phyloP scores from a whole-genome alignment of 1,284 basidiomycete genomes.

The Malassezia pachydermatis region DNA sequence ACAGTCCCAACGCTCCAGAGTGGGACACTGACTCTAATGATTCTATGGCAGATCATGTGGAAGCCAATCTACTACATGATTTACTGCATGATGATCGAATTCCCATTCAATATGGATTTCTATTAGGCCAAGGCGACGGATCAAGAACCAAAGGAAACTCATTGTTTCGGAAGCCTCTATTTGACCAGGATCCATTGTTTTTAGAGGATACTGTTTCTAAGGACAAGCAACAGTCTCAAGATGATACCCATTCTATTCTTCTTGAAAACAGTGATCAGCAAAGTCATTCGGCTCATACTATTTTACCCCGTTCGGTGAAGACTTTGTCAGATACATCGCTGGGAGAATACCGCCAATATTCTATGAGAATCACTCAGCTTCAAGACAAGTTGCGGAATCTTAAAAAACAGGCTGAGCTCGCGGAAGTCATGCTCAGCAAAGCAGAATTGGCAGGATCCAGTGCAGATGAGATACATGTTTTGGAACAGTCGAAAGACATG shows the following conservation, averaged over 20 bases:
- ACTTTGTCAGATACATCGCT: no score
- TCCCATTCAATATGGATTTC: constrained; percentile 4
- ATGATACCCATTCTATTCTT: no score
- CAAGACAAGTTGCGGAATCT: background rate
- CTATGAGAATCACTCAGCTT: background rate
- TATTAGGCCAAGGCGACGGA: constrained; percentile 28
- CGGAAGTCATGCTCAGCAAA: no score
- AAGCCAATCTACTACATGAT: background rate
- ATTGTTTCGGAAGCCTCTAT: constrained; percentile 24
- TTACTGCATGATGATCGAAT: background rate
- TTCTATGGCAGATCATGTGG: background rate
- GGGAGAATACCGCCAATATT: no score
- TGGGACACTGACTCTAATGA: background rate
- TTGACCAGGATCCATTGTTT: constrained; percentile 31
- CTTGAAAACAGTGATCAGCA: background rate
- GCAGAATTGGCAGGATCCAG: constrained; percentile 80
- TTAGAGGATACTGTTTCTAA: constrained; percentile 13
- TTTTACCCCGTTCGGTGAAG: no score
- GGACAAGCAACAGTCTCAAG: background rate
- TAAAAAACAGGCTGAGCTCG: no score
- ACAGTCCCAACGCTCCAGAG: background rate
- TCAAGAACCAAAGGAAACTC: constrained; percentile 16
- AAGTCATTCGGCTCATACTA: background rate
- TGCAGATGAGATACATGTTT: constrained; percentile 67
- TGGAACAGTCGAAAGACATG: constrained; percentile 68